A percentile compares a stretch with the other conserved stretches of the same genome.
Conservation (phyloP, 1,139 yeast species). For the Pneumocystis canis region DNA sequence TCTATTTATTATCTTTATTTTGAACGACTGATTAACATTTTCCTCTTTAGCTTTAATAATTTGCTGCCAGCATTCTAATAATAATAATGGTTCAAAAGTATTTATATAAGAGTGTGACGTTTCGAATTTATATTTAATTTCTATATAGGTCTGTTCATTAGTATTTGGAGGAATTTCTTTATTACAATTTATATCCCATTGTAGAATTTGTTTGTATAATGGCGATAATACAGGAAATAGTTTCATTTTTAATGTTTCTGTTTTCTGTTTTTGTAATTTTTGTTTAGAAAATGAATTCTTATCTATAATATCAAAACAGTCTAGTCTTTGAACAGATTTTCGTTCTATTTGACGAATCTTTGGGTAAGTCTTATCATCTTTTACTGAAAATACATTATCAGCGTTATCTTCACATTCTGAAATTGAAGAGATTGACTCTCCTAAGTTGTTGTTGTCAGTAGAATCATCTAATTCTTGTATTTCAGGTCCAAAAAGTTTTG, state of each 20-base stretch:
- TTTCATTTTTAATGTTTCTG: conserved; percentile 66
- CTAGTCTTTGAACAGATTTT: conserved; percentile 7
- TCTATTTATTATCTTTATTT: conserved; percentile 59
- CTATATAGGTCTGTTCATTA: conserved; percentile 24
- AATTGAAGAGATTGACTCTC: conserved; percentile 7
- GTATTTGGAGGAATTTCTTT: conserved; percentile 44
- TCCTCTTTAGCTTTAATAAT: conserved; percentile 59
- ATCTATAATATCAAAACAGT: conserved; percentile 8
- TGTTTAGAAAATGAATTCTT: conserved; percentile 2
- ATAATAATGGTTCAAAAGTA: conserved; percentile 61
- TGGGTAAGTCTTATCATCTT: conserved; percentile 4
- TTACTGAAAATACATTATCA: conserved; percentile 18
- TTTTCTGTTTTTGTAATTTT: conserved; percentile 36
- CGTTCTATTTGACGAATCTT: conserved; percentile 6
- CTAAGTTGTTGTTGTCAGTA: conserved; percentile 2
- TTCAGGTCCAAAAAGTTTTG: conserved; percentile 17
- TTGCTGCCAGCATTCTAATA: conserved; percentile 91
- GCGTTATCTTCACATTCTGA: conserved; percentile 15
- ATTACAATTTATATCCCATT: conserved; percentile 58
- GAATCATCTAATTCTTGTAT: conserved; percentile 15
- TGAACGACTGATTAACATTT: conserved; percentile 46
- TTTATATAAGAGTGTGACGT: conserved; percentile 50
- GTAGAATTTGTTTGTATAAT: conserved; percentile 50
- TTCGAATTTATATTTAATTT: conserved; percentile 35
- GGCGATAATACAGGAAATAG: conserved; percentile 67